Evolutionary conservation across 768 basidiomycete genomes (phyloP), one percentile per base, ranked within the genome.

Genomic region (Pulveroboletus sp.): DNA sequence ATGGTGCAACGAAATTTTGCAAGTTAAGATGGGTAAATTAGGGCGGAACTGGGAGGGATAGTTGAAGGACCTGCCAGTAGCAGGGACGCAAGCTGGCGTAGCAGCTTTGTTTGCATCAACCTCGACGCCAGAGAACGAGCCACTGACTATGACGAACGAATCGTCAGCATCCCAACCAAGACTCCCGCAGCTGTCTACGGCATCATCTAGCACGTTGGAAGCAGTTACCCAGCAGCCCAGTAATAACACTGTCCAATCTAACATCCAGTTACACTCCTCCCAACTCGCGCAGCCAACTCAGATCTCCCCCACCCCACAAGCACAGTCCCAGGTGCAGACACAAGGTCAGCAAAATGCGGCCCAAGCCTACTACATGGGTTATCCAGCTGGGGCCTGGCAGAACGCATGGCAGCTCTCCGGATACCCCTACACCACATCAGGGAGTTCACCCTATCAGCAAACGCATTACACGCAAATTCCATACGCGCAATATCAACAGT

Each of bases 151-250:
- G 73, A 69, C 69, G 35, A 70, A 67, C 53, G 73, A 71, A 43
- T 71, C 71, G 27, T 71, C 72, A 33, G 57, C 75, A 5, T 66
- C 69, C 10, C 73, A 71, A 44, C 71, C 78, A 18, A 72, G 71
- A 8, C 67, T 73, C 17, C 71, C 74, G 15, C 60, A 63, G 21
- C 35, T 36, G 27, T 17, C 58, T 11, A 26, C 55, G 30, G 38
- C 51, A 31, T 33, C 47, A 4, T 40, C 56, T 30, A 50, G 14
- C 43, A n/a, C 49, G 14, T 46, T 53, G 5, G 59, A 58, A 49
- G 40, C 50, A 4, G 24, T 40, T 26, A 24, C 35, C 8, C 50
- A 52, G 35, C 56, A 49, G 15, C 26, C 56, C 24, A 58, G 50
- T 51, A 43, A 51, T 45, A 46, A 44, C 46, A 30, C 58, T 38